These are phyloP conservation scores for Candida nitratophila DNA, from an alignment of 805 yeast genomes.

Conservation along the genomic window DNA sequence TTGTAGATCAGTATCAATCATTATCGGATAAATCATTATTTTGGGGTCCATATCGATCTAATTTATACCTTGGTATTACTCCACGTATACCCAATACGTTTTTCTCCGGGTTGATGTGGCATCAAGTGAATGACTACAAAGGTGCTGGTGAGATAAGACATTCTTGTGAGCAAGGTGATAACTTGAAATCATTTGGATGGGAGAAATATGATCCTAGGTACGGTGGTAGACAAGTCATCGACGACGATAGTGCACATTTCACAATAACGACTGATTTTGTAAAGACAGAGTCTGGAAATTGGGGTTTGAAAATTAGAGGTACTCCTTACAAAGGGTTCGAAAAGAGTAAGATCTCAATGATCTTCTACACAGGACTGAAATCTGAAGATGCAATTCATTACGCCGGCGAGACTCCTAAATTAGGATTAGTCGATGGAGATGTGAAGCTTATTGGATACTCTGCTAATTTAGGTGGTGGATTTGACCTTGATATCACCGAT, in stretches of 20 bases:
- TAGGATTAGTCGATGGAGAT: constrained; percentile 25
- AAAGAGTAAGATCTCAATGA: constrained; percentile 50
- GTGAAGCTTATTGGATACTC: constrained; percentile 45
- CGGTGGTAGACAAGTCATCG: constrained; percentile 77
- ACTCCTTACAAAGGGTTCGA: constrained; percentile 46
- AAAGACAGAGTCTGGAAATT: constrained; percentile 67
- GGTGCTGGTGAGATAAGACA: constrained; percentile 61
- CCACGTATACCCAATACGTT: constrained; percentile 77
- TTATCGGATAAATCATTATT: constrained; percentile 44
- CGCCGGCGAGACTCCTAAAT: constrained; percentile 28
- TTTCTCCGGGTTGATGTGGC: constrained; percentile 84
- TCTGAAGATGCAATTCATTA: constrained; percentile 38
- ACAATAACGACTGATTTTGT: constrained; percentile 66
- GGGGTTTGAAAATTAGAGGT: constrained; percentile 76
- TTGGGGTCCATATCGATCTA: constrained; percentile 95
- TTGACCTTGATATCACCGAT: constrained; percentile 52
- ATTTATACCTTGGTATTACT: constrained; percentile 76
- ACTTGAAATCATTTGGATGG: constrained; percentile 77
- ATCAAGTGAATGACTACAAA: constrained; percentile 49
- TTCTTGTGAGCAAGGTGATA: constrained; percentile 65
- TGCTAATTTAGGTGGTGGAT: constrained; percentile 56
- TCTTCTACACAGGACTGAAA: constrained; percentile 76
- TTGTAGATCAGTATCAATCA: constrained; percentile 21
- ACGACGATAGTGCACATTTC: constrained; percentile 58
- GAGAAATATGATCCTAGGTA: constrained; percentile 74